Conservation (phyloP, 352 stramenopile species). For the Phytopythium helicoides region DNA sequence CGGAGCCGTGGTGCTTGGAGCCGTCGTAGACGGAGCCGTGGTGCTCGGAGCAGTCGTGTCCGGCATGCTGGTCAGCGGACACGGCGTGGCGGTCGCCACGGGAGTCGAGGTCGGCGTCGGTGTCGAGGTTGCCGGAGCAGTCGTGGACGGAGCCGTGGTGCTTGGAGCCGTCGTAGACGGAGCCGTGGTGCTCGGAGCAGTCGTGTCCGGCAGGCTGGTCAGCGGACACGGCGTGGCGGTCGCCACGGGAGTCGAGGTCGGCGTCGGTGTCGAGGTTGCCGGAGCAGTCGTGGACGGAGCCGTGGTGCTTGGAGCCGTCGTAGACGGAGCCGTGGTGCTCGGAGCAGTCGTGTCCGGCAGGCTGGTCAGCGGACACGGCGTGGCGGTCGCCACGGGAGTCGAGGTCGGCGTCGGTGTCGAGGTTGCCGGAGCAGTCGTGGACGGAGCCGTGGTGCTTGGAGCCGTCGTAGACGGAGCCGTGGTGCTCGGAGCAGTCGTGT, state of each 20-base stretch:
- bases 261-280: no score
- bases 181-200: no score
- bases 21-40: no score
- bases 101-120: not conserved
- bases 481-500: not conserved
- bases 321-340: no score
- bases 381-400: no score
- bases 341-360: constrained; percentile 1
- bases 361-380: not conserved
- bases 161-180: no score
- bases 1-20: not conserved
- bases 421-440: not conserved
- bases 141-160: not conserved
- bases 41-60: not conserved
- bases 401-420: not conserved
- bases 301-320: not conserved
- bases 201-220: not conserved
- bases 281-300: not conserved
- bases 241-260: no score
- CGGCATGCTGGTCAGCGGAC: not conserved
- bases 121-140: not conserved
- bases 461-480: no score
- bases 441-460: no score
- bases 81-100: no score
- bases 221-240: not conserved